Base-by-base conservation (phyloP, 331 rosid species). In the Malus hybrid region DNA sequence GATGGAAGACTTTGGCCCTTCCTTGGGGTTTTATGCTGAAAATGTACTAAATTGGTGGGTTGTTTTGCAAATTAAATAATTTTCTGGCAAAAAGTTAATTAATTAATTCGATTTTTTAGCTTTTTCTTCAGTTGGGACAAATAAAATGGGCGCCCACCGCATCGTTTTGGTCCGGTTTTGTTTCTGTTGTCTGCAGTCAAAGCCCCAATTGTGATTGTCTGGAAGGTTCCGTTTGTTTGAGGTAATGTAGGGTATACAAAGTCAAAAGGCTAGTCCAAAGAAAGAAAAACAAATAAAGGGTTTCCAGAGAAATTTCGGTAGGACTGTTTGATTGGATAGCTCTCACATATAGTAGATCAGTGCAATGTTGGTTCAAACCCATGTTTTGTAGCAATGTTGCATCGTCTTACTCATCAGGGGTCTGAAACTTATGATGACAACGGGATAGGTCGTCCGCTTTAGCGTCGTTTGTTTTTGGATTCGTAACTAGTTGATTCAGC, bases 381-480 rank as follows among this genome's bases (percentile, higher is more conserved):
- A 16, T 52, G 20, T 16, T 52, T 52, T 16, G 20, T 3, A 16
- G 9, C 56, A 50, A 50, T 50, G 56, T 16, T 16, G n/a, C 9
- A 6, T 0, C 0, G n/a, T 2, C n/a, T 2, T 16, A 50, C 56
- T 50, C 9, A 18, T 50, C 20, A 50, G 0, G 56, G n/a, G 56
- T 50, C 4, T 50, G 16, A 50, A 50, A 50, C 56, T 50, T 50
- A 50, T 50, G 4, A 15, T 16, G 56, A 15, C 8, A 16, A 6
- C 56, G 0, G 0, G 8, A 6, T 50, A 16, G 20, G 19, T 6
- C 3, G n/a, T 50, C 4, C 1, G 1, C 9, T 16, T 52, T 52
- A 52, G 4, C 0, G 10, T 0, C 1, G 7, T 52, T 0, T 0
- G 10, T 6, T 52, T 52, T 52, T 1, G 7, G 0, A 1, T 52